phyloP scores from a whole-genome alignment of 2,329 filamentous ascomycete genomes.

The Annulohypoxylon truncatum region DNA sequence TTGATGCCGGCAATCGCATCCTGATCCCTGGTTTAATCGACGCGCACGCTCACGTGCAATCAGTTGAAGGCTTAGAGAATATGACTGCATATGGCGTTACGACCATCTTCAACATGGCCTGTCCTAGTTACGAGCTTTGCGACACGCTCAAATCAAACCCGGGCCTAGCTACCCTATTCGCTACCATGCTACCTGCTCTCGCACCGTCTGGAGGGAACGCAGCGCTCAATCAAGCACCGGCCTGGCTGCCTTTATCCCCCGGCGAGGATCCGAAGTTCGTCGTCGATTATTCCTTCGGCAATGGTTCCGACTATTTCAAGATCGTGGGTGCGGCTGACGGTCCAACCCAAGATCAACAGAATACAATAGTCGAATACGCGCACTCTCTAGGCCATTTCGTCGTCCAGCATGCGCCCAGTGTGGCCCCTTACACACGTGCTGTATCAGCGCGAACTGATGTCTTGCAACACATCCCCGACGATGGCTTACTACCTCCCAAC shows the following conservation, averaged over 20 bases:
- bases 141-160: constrained; percentile 34
- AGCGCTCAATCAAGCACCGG: constrained; percentile 28
- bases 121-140: constrained; percentile 38
- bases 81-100: constrained; percentile 47
- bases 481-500: constrained; percentile 32
- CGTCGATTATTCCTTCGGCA: constrained; percentile 38
- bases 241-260: constrained; percentile 29
- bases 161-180: constrained; percentile 33
- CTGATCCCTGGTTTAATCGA: constrained; percentile 50
- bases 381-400: constrained; percentile 29
- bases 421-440: constrained; percentile 33
- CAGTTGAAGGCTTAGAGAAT: constrained; percentile 38
- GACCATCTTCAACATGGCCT: constrained; percentile 47
- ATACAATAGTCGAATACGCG: constrained; percentile 38
- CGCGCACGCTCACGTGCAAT: constrained; percentile 44
- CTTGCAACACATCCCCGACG: constrained; percentile 45
- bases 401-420: constrained; percentile 40
- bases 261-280: constrained; percentile 30
- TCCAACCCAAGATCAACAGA: constrained; percentile 38
- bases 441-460: constrained; percentile 38
- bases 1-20: constrained; percentile 45
- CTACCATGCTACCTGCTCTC: constrained; percentile 29
- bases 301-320: constrained; percentile 42
- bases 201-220: constrained; percentile 23
- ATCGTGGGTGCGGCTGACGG: constrained; percentile 29